Evolutionary conservation across 2,329 filamentous ascomycete genomes (phyloP), one percentile per base, ranked within the genome.

Genomic region (Metarhizium sp.): DNA sequence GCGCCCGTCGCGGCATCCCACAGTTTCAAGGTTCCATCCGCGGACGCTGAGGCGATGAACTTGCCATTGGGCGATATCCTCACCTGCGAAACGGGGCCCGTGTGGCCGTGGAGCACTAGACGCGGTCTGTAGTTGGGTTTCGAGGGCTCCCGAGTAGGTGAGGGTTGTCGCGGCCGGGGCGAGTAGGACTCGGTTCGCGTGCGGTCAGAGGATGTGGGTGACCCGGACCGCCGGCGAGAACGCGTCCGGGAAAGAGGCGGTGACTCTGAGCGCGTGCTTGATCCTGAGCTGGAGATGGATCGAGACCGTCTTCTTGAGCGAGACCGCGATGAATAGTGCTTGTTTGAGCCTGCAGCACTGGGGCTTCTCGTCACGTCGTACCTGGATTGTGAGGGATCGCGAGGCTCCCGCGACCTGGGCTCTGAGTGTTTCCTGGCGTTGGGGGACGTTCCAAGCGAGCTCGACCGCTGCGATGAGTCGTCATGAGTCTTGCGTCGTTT

Each of bases 21-120:
- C 57, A 97, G 85, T 71, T 94, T 95, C 66, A 96, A 82, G 7
- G 90, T 94, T 54, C 84, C 87, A 72, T 99, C 94, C 20, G 92
- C 90, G 38, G 90, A 95, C 53, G 87, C 88, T 59, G 88, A 94
- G 20, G 94, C 94, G 61, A 99, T 89, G 84, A 88, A 94, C 36
- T 82, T 81, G 5, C 91, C 90, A 71, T 96, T 87, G 0, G 92
- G 94, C 1, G 92, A 96, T 71, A 96, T 95, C 63, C 88, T 88
- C 51, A 95, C 90, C 54, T 90, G 85, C 2, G 92, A 88, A 1
- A 97, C 83, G 25, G 89, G 85, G 58, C 86, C 84, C 51, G 81
- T 78, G 73, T 97, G 92, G 2, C 91, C 92, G 58, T 78, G 81
- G 20, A 96, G 78, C 20, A 87, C 79, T 60, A 92, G 80, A 53